Evolutionary conservation across 176 grass and related monocot species (phyloP).

Genomic region (Otatea glauca): DNA sequence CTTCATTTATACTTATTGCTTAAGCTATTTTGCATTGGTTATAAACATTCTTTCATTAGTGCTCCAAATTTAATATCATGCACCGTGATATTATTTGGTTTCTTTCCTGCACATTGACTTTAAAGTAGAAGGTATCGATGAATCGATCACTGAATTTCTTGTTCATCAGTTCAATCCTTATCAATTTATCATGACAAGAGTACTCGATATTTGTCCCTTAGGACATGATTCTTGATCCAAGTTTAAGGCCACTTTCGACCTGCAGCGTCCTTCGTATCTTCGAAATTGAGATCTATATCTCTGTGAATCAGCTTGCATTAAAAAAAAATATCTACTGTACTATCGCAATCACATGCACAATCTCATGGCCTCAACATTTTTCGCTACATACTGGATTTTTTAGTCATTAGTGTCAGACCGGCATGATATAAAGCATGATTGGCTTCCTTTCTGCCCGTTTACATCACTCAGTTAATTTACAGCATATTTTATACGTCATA

Average conservation of each 20-base stretch:
- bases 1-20: neutral
- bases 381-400: neutral
- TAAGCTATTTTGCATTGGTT: neutral
- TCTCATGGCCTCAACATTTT: neutral
- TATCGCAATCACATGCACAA: slow-evolving; percentile 35
- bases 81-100: neutral
- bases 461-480: neutral
- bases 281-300: neutral
- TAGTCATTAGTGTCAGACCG: neutral
- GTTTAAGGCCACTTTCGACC: slow-evolving; percentile 22
- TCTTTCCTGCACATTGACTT: neutral
- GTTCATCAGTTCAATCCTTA: neutral
- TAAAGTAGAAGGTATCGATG: neutral
- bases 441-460: neutral
- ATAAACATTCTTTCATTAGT: neutral
- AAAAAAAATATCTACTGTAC: neutral
- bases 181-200: neutral
- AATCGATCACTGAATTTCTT: neutral
- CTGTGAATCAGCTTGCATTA: neutral
- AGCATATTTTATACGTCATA: neutral
- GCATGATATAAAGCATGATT: slow-evolving; percentile 19
- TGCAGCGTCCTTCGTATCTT: slow-evolving; percentile 14
- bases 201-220: slow-evolving; percentile 2
- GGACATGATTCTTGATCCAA: slow-evolving; percentile 12
- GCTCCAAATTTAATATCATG: neutral